Conservation (phyloP, 2,329 filamentous ascomycete species). For the Claviceps sp. region DNA sequence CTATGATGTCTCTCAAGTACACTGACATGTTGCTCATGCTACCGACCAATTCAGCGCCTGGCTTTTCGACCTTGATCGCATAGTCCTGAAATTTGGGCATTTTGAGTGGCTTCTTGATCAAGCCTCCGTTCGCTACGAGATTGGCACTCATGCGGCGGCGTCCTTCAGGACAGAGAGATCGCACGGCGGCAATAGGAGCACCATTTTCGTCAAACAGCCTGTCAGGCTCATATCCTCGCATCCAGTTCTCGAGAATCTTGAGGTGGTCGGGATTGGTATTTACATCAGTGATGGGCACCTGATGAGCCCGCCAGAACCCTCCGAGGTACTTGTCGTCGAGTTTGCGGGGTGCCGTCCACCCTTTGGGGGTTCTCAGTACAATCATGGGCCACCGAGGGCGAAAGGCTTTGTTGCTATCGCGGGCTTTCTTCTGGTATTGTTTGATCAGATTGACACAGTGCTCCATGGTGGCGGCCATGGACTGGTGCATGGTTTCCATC, state of each 20-base stretch:
- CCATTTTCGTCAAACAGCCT: slow-evolving; percentile 54
- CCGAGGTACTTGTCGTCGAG: slow-evolving; percentile 56
- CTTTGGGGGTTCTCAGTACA: slow-evolving; percentile 63
- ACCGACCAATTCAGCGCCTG: slow-evolving; percentile 40
- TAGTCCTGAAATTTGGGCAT: slow-evolving; percentile 61
- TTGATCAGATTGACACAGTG: slow-evolving; percentile 57
- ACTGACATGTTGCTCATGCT: slow-evolving; percentile 59
- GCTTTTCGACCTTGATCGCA: slow-evolving; percentile 45
- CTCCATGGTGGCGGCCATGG: slow-evolving; percentile 66
- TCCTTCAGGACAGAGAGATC: slow-evolving; percentile 50
- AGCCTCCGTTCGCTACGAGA: slow-evolving; percentile 59
- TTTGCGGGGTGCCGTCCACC: slow-evolving; percentile 65
- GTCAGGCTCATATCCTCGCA: slow-evolving; percentile 63
- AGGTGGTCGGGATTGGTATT: slow-evolving; percentile 51
- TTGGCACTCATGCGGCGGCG: slow-evolving; percentile 64
- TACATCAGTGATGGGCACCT: slow-evolving; percentile 63
- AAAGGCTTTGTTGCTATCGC: slow-evolving; percentile 54
- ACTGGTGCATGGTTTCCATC: slow-evolving; percentile 63
- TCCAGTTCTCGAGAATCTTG: slow-evolving; percentile 60
- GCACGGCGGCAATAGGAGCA: slow-evolving; percentile 48
- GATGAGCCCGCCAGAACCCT: slow-evolving; percentile 69
- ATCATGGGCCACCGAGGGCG: slow-evolving; percentile 70
- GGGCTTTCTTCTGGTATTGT: slow-evolving; percentile 55
- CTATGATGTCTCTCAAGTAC: slow-evolving; percentile 56
- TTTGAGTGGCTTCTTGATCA: slow-evolving; percentile 50